These are phyloP conservation scores for Babesia ovata DNA, from an alignment of 169 alveolate genomes.

Conservation along the genomic window DNA sequence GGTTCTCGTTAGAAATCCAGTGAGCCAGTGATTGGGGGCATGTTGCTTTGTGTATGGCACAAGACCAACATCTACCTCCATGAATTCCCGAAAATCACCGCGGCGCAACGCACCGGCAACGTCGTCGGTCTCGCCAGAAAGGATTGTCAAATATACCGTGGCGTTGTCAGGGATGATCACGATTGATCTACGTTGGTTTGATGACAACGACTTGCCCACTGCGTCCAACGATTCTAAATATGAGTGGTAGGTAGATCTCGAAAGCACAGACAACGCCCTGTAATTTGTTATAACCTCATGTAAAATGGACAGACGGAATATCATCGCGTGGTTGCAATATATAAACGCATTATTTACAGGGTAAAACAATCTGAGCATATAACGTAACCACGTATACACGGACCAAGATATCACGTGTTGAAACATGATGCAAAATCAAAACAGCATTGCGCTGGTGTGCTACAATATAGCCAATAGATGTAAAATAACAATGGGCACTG, in stretches of 20 bases:
- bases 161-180: constrained; percentile 22
- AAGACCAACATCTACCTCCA: constrained; percentile 27
- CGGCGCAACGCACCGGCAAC: constrained; percentile 15
- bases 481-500: no score
- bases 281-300: no score
- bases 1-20: constrained; percentile 34
- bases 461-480: no score
- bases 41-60: constrained; percentile 33
- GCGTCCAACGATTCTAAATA: neutral
- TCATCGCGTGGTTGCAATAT: no score
- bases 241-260: neutral
- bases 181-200: neutral
- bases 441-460: no score
- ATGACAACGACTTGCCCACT: neutral
- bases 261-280: neutral
- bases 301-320: no score
- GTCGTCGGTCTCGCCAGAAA: constrained; percentile 28
- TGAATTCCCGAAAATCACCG: constrained; percentile 38
- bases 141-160: constrained; percentile 34
- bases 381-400: no score
- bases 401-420: no score
- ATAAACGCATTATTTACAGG: no score
- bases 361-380: no score
- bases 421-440: no score
- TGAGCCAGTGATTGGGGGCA: constrained; percentile 54